phyloP scores from a whole-genome alignment of 1,284 basidiomycete genomes.

The Austroboletus novae-zelandiae region DNA sequence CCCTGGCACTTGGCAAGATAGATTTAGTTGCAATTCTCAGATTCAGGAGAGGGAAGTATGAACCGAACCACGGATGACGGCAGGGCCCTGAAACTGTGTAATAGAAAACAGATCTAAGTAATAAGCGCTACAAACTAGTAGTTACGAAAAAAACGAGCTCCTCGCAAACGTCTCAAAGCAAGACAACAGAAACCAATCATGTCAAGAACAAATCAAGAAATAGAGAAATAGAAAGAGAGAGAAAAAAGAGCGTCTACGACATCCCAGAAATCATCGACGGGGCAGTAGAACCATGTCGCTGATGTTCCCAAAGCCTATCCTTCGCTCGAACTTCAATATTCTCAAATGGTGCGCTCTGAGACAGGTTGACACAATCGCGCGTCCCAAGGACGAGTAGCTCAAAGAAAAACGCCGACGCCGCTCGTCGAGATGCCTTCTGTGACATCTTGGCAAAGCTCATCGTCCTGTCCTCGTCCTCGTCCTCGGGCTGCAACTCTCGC shows the following conservation, averaged over 20 bases:
- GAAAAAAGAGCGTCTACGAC: conserved; percentile 15
- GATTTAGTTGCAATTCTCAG: no score
- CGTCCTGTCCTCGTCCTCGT: conserved; percentile 67
- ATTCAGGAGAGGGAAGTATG: no score
- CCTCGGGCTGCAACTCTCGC: conserved; percentile 66
- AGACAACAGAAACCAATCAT: not conserved
- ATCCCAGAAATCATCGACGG: conserved; percentile 41
- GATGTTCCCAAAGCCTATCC: conserved; percentile 78
- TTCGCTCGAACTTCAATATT: conserved; percentile 86
- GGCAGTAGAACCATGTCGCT: conserved; percentile 50
- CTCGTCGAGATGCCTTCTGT: conserved; percentile 79
- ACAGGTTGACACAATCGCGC: conserved; percentile 82
- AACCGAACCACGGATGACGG: no score
- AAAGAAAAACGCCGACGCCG: conserved; percentile 96
- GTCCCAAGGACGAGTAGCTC: conserved; percentile 94
- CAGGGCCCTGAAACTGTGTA: not conserved
- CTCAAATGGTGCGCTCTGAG: conserved; percentile 74
- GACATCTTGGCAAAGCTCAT: conserved; percentile 33
- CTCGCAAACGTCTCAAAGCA: not conserved
- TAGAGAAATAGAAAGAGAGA: not conserved
- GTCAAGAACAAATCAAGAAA: conserved; percentile 9
- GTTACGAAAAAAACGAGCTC: not conserved
- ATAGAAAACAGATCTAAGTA: not conserved
- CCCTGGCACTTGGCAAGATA: no score
- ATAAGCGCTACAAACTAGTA: not conserved